Conservation (phyloP, 768 basidiomycete genomes). For the Xerocomus spinulosus region DNA sequence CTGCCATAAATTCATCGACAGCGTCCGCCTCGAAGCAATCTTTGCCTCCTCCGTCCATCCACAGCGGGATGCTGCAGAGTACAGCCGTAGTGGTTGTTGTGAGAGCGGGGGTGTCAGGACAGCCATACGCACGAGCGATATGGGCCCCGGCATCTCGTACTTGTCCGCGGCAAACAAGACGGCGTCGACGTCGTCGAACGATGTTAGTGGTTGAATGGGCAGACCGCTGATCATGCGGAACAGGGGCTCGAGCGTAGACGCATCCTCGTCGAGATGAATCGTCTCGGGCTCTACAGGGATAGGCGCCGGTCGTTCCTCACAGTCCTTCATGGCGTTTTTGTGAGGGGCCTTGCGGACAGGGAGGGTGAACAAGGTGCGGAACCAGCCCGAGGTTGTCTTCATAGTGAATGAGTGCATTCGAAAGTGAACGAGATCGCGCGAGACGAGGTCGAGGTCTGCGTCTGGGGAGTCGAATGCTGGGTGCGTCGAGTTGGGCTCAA, state of each 20-base stretch:
- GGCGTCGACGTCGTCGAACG: slow-evolving; percentile 51
- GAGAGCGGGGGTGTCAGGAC: slow-evolving; percentile 49
- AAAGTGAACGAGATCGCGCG: slow-evolving; percentile 48
- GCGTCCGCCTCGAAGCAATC: slow-evolving; percentile 49
- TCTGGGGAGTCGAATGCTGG: slow-evolving; percentile 49
- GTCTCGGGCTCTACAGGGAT: slow-evolving; percentile 27
- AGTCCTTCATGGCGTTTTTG: not conserved
- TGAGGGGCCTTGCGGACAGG: slow-evolving; percentile 20
- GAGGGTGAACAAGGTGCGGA: slow-evolving; percentile 51
- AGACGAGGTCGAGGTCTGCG: slow-evolving; percentile 51
- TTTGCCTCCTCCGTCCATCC: slow-evolving; percentile 57
- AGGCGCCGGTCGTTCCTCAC: slow-evolving; percentile 1
- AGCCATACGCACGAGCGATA: slow-evolving; percentile 56
- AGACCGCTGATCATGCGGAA: slow-evolving; percentile 62
- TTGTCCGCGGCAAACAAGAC: slow-evolving; percentile 63
- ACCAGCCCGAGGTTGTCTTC: slow-evolving; percentile 58
- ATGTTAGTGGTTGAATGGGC: slow-evolving; percentile 43
- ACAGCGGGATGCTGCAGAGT: slow-evolving; percentile 51
- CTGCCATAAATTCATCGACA: slow-evolving; percentile 49
- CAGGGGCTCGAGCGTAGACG: slow-evolving; percentile 48
- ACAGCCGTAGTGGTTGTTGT: slow-evolving; percentile 48
- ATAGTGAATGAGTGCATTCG: slow-evolving; percentile 56
- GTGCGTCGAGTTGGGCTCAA: slow-evolving; percentile 36
- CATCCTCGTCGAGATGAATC: slow-evolving; percentile 56
- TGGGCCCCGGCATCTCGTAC: slow-evolving; percentile 66